Base-by-base conservation (phyloP, 371 early-diverging fungal genomes). In the Mycotypha africana region DNA sequence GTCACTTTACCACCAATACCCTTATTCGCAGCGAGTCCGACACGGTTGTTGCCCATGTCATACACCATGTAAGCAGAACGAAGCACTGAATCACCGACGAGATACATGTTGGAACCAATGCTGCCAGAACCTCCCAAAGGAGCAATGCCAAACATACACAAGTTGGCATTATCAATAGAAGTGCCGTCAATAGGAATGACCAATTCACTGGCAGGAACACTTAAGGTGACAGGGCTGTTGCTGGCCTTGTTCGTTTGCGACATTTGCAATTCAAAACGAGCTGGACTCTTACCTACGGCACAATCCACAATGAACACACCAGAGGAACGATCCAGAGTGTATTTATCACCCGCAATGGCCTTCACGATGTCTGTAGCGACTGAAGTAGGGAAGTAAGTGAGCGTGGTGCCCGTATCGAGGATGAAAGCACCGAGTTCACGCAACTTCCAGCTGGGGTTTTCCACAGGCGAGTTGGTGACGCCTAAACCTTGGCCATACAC, bases 131-230 rank as follows among this genome's bases (percentile, higher is more conserved):
- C 42, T 24, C 60, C 56, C 15, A 55, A 33, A 10, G 73, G 73
- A 11, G 73, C 74, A 32, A 73, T 69, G 23, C 74, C 74, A 46
- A 73, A 64, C 51, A 73, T 57, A 47, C 74, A 73, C 1, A 53
- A 50, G 0, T 42, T 39, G 1, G 73, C 60, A 2, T 55, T 50
- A 14, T 42, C 41, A n/a, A 58, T 37, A 12, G 62, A 32, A 8
- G 47, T 42, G 1, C 44, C 44, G 32, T 68, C 67, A 1, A 69
- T 21, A 20, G 74, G 74, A 38, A 73, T 61, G 11, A 73, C 67
- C 10, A 73, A 30, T 22, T 69, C 60, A 10, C 60, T 60, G 6
- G 62, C 63, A 1, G 67, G 67, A 0, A 69, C 65, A 19, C 47
- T 53, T 12, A 73, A 44, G 0, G 43, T 44, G 4, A 67, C 37